phyloP scores from a whole-genome alignment of 805 yeast species.

The Yarrowia sp. region DNA sequence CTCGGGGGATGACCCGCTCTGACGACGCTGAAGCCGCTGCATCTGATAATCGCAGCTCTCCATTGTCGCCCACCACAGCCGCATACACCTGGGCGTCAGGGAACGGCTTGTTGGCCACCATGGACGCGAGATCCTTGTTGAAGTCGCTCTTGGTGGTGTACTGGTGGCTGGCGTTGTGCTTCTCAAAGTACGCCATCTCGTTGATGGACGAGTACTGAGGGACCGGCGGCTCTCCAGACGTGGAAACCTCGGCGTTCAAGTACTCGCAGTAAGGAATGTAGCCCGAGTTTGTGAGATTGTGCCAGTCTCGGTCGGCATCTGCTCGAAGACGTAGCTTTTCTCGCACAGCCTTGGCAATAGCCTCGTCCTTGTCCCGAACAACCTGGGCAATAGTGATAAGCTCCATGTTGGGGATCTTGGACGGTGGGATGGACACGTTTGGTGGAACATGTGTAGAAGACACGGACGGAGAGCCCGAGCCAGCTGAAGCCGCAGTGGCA shows the following conservation, averaged over 20 bases:
- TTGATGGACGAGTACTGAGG: conserved; percentile 70
- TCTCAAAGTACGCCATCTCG: conserved; percentile 46
- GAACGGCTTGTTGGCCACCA: conserved; percentile 16
- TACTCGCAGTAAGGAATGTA: conserved; percentile 75
- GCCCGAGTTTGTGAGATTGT: conserved; percentile 84
- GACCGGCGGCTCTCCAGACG: conserved; percentile 46
- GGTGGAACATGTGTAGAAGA: conserved; percentile 28
- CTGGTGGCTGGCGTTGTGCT: conserved; percentile 44
- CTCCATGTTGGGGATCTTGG: conserved; percentile 91
- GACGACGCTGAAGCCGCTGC: background rate
- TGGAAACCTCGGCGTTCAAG: conserved; percentile 40
- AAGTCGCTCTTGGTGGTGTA: conserved; percentile 36
- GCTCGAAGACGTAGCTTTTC: conserved; percentile 73
- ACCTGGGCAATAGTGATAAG: conserved; percentile 77
- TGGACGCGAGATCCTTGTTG: conserved; percentile 28
- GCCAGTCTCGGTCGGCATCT: conserved; percentile 63
- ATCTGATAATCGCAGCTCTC: conserved; percentile 24
- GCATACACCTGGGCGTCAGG: conserved; percentile 26
- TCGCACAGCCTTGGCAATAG: conserved; percentile 77
- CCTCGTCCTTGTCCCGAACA: conserved; percentile 68
- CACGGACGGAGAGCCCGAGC: conserved; percentile 36
- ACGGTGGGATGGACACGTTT: conserved; percentile 84
- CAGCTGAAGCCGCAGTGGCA: conserved; percentile 29
- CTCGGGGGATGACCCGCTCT: conserved; percentile 8
- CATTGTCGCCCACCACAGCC: conserved; percentile 24